Base-by-base conservation (phyloP, 192 early-diverging fungal species). In the Linnemannia schmuckeri region DNA sequence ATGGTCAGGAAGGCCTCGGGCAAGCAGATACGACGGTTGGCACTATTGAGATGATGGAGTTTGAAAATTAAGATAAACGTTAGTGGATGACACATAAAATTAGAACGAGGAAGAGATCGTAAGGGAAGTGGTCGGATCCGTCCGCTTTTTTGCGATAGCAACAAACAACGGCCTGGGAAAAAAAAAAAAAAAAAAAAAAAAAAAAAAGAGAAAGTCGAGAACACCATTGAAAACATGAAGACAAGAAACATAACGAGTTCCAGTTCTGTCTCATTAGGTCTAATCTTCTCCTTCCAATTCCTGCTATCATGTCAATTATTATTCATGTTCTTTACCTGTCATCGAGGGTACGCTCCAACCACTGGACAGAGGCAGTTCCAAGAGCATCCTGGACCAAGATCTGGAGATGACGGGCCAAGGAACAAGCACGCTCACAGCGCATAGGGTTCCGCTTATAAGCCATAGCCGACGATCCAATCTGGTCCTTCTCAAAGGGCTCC, bases 401-500 rank as follows among this genome's bases (percentile, higher is more conserved):
- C 95, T 98, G 97, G 79, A 99, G 92, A 88, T 99, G 98, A 75
- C 98, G 97, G 7, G 97, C 90, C 74, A 99, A 92, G 73, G 97
- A 96, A 92, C 98, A 99, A 24, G 98, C 96, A 82, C 98, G 96
- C 88, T 99, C 98, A 82, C 95, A 97, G 49, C 98, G 95, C 98
- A 99, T 99, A 37, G 98, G 98, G 93, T 99, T 99, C 80, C 98
- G 96, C 96, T 99, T 99, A 92, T 99, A 99, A 77, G 98, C 98
- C 98, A 99, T 99, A 77, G 98, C 98, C 38, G 96, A 97, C 40
- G 95, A 96, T 10, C 98, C 98, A 77, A 99, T 99, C 91, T 99
- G 98, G 90, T 99, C 97, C 92, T 97, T 98, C 90, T 99, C 98
- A 76, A 99, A 99, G 35, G 98, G 98, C 89, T 99, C 98, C 90